Evolutionary conservation across 2,329 filamentous ascomycete genomes (phyloP), one percentile per base, ranked within the genome.

Genomic region (Lomentospora prolificans): DNA sequence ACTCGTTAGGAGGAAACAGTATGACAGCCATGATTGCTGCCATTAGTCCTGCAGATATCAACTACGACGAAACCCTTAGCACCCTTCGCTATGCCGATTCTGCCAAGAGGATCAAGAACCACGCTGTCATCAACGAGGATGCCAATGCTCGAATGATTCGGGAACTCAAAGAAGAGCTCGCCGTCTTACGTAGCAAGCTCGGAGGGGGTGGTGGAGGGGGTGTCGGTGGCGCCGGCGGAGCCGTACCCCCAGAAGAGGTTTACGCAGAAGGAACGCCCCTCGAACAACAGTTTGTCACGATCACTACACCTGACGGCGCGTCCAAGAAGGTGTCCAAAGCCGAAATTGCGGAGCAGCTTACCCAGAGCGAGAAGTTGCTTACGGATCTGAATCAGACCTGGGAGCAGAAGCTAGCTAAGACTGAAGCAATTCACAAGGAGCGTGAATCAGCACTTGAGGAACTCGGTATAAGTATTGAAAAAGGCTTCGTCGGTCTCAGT

Each of bases 21-120:
- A 92, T 97, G 89, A 99, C 94, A 24, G 94, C 94, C 58, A 99
- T 99, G 95, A 99, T 99, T 77, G 95, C 94, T 53, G 92, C 92
- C 54, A 96, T 99, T 67, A 96, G 91, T 65, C 94, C 94, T 3
- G 94, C 94, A 55, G 94, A 99, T 71, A 97, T 97, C 75, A 99
- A 99, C 72, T 97, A 95, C 67, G 94, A 99, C 62, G 94, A 99
- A 71, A 99, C 95, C 0, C 78, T 99, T 17, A 94, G 91, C 67
- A 99, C 94, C 1, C 78, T 99, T 27, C 84, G 95, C 65, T 99
- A 99, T 70, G 94, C 95, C 56, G 92, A 99, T 67, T 96, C 90
- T 6, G 94, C 94, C 25, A 99, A 99, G 75, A 85, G 94, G 64
- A 99, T 99, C 79, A 97, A 97, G 89, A 99, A 99, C 74, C 94